A percentile compares a stretch with the other conserved stretches of the same genome.
phyloP scores from a whole-genome alignment of 2,329 filamentous ascomycete genomes.

The Chaetomium globosum region DNA sequence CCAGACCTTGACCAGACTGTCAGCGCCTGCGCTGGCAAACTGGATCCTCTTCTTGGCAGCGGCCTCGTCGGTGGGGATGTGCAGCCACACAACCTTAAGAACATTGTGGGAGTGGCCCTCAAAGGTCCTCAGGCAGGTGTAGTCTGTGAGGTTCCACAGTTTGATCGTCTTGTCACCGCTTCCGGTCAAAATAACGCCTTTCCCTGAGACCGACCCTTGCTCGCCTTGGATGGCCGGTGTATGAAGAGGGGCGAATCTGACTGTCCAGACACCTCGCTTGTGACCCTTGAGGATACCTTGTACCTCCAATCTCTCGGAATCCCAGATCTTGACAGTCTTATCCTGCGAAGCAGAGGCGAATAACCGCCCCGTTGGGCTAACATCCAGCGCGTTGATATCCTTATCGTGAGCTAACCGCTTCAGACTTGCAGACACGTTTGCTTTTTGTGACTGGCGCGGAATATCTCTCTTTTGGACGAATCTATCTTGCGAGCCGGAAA shows the following conservation, averaged over 20 bases:
- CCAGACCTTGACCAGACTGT: slow-evolving; percentile 97
- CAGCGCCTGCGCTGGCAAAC: slow-evolving; percentile 85
- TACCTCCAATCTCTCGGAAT: slow-evolving; percentile 82
- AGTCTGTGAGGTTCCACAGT: slow-evolving; percentile 90
- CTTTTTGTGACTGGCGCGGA: slow-evolving; percentile 54
- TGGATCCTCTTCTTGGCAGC: slow-evolving; percentile 64
- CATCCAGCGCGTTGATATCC: slow-evolving; percentile 93
- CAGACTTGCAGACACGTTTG: slow-evolving; percentile 68
- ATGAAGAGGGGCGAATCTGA: slow-evolving; percentile 81
- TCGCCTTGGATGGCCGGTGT: slow-evolving; percentile 74
- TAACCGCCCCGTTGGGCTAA: slow-evolving; percentile 71
- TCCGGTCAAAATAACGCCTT: slow-evolving; percentile 83
- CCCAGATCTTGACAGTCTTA: slow-evolving; percentile 96
- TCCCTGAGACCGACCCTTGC: slow-evolving; percentile 70
- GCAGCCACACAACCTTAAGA: slow-evolving; percentile 88
- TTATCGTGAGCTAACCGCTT: slow-evolving; percentile 95
- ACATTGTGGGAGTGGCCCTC: slow-evolving; percentile 97
- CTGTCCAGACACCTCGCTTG: slow-evolving; percentile 92
- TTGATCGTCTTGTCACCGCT: slow-evolving; percentile 96
- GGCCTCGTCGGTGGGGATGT: slow-evolving; percentile 53
- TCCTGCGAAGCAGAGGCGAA: slow-evolving; percentile 98
- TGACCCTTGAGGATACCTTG: slow-evolving; percentile 91
- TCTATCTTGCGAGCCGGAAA: slow-evolving; percentile 93
- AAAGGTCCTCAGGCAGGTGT: slow-evolving; percentile 88
- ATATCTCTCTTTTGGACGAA: slow-evolving; percentile 95